Evolutionary conservation across 129 eudicot genomes (phyloP).

Genomic region (Smallanthus sonchifolius): DNA sequence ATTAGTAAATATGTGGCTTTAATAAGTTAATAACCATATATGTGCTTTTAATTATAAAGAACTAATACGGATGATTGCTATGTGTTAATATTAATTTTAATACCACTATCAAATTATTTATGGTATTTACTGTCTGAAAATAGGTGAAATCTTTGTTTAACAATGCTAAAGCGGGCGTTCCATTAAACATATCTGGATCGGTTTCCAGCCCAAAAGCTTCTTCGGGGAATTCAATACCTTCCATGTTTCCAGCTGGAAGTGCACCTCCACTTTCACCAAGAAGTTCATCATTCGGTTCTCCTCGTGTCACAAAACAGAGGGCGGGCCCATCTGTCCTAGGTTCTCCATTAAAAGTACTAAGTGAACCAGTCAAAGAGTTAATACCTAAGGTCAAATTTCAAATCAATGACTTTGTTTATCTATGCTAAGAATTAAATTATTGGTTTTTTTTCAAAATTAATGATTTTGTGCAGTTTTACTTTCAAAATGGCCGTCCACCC

Average conservation of each 20-base stretch:
- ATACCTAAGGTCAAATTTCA: conserved; percentile 41
- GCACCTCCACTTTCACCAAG: conserved; percentile 95
- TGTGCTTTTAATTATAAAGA: neutral
- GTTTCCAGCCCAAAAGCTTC: conserved; percentile 67
- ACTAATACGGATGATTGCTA: neutral
- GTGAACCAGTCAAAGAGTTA: conserved; percentile 69
- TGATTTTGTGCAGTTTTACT: conserved; percentile 61
- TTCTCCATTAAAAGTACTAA: conserved; percentile 66
- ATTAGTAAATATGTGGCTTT: neutral
- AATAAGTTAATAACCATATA: neutral
- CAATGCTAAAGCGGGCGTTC: conserved; percentile 73
- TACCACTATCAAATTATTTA: conserved; percentile 2
- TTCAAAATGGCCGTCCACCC: conserved; percentile 84
- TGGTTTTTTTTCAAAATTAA: neutral
- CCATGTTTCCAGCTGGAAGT: conserved; percentile 90
- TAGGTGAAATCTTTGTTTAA: conserved; percentile 80
- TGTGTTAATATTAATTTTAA: neutral
- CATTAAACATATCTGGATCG: conserved; percentile 52
- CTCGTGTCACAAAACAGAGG: conserved; percentile 70
- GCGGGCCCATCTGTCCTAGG: conserved; percentile 70
- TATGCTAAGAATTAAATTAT: conserved; percentile 4
- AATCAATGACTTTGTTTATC: neutral
- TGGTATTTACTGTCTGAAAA: conserved; percentile 4
- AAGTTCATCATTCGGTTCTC: conserved; percentile 73
- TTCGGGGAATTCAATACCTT: conserved; percentile 59